Evolutionary conservation across 345 rosid genomes (phyloP).

Genomic region (Eucalyptus cladocalyx): DNA sequence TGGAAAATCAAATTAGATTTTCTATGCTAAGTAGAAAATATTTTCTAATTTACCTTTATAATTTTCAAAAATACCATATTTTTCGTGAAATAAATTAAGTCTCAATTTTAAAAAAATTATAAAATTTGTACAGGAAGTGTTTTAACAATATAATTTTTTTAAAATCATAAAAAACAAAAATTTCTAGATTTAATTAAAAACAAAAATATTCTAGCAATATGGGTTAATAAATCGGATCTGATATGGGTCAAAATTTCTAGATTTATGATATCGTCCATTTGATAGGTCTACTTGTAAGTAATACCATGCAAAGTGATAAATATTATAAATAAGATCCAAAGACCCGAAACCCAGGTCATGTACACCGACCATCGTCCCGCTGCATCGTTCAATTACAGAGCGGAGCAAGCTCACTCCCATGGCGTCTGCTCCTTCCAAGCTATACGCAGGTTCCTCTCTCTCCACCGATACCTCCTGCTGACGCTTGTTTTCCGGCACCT

Average conservation of each 20-base stretch:
- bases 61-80: too few species aligned
- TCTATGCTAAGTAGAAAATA: fast-evolving
- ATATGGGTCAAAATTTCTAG: too few species aligned
- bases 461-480: background rate
- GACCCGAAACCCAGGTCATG: background rate
- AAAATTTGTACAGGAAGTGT: too few species aligned
- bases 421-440: constrained; percentile 69
- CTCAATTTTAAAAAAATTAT: too few species aligned
- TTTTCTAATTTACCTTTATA: too few species aligned
- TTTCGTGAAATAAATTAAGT: too few species aligned
- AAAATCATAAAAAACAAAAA: too few species aligned
- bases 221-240: fast-evolving
- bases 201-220: too few species aligned
- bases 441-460: constrained; percentile 40
- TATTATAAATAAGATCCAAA: background rate
- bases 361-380: background rate
- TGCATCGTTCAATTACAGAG: background rate
- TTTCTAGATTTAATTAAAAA: too few species aligned
- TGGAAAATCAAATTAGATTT: fast-evolving
- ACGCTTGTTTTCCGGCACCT: background rate
- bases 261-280: fast-evolving
- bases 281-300: too few species aligned
- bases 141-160: too few species aligned
- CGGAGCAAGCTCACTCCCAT: background rate
- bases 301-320: background rate